These are phyloP conservation scores for Globisporangium viniferum DNA, from an alignment of 352 stramenopile species.

Conservation along the genomic window DNA sequence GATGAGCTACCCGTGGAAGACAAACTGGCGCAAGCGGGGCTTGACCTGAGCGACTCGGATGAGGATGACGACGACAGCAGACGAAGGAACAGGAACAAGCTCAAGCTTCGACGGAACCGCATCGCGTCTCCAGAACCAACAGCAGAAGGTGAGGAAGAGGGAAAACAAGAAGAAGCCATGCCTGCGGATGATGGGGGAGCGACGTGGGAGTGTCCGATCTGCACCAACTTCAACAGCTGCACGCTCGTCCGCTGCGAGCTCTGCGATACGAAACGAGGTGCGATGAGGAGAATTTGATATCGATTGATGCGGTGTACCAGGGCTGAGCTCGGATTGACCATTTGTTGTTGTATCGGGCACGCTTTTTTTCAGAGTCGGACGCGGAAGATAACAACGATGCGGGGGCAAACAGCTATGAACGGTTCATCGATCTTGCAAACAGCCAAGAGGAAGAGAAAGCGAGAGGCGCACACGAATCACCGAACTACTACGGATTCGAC, in stretches of 20 bases:
- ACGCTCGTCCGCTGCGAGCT: conserved; percentile 41
- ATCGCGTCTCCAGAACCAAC: background rate
- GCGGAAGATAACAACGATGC: background rate
- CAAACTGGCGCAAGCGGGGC: conserved; percentile 43
- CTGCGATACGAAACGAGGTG: conserved; percentile 38
- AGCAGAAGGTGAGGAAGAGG: conserved; percentile 13
- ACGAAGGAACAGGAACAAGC: conserved; percentile 12
- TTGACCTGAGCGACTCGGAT: conserved; percentile 55
- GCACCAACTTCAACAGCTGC: conserved; percentile 51
- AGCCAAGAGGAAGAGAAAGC: conserved; percentile 20
- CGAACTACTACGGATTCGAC: conserved; percentile 21
- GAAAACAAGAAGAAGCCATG: conserved; percentile 1
- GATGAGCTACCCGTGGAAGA: conserved; percentile 28
- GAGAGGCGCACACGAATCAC: background rate
- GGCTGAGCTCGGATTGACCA: background rate
- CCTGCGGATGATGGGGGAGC: background rate
- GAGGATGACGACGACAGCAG: conserved; percentile 23
- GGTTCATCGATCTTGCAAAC: conserved; percentile 36
- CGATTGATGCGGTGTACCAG: background rate
- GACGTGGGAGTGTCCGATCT: conserved; percentile 39
- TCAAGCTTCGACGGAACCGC: conserved; percentile 8
- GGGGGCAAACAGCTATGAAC: conserved; percentile 19
- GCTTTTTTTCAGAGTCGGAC: conserved; percentile 3
- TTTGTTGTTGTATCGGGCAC: background rate
- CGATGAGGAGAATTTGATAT: background rate